Evolutionary conservation across 192 early-diverging fungal species (phyloP).

Genomic region (Chytriomyces sp.): DNA sequence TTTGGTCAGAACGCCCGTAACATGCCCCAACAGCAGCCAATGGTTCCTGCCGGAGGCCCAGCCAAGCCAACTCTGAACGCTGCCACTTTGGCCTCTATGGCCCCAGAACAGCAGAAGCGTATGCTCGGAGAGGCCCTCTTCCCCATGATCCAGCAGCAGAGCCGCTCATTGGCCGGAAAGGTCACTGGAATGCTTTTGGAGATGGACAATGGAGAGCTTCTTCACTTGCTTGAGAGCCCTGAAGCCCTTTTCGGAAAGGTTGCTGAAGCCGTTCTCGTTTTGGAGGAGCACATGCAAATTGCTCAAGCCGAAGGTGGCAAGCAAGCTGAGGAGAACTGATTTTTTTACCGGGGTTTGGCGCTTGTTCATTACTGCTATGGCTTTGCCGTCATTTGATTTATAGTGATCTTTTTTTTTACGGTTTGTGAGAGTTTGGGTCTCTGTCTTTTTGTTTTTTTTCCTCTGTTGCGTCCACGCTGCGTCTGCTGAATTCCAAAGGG

Average conservation of each 20-base stretch:
- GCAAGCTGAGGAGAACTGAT: constrained; percentile 25
- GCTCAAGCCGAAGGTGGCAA: constrained; percentile 23
- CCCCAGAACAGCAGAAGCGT: constrained; percentile 91
- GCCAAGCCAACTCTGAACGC: constrained; percentile 64
- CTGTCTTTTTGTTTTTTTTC: background rate
- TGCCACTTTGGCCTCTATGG: constrained; percentile 77
- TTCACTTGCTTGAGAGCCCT: constrained; percentile 84
- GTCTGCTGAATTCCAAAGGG: background rate
- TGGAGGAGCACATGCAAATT: constrained; percentile 67
- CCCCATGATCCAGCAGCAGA: constrained; percentile 77
- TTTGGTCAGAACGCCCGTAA: constrained; percentile 59
- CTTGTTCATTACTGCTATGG: background rate
- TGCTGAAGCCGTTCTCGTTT: constrained; percentile 82
- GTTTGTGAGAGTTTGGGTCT: too few species aligned
- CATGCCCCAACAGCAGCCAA: constrained; percentile 45
- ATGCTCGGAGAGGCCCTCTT: constrained; percentile 96
- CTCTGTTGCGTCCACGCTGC: background rate
- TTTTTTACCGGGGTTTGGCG: background rate
- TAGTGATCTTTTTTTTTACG: too few species aligned
- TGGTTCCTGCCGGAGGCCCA: constrained; percentile 40
- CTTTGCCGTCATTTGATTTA: too few species aligned
- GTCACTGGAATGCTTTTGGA: constrained; percentile 99
- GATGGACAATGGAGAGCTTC: constrained; percentile 95
- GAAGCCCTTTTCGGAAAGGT: constrained; percentile 84
- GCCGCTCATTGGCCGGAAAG: constrained; percentile 87